A percentile compares a stretch with the other conserved stretches of the same genome.
Evolutionary conservation across 192 early-diverging fungal genomes (phyloP).

Genomic region (Coemansia sp.): DNA sequence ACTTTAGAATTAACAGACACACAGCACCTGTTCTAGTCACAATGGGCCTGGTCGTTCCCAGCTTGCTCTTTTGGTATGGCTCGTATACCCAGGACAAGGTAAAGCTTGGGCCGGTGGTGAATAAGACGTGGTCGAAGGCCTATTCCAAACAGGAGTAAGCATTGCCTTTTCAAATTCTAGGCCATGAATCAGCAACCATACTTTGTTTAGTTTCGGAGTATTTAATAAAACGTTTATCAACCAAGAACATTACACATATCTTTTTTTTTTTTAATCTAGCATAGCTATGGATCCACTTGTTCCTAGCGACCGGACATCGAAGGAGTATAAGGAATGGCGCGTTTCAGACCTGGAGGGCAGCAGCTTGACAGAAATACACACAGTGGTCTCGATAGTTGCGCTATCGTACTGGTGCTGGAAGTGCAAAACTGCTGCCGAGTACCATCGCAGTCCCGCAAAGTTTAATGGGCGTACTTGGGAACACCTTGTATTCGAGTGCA

Average conservation of each 20-base stretch:
- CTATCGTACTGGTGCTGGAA: slow-evolving; percentile 55
- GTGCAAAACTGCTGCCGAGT: slow-evolving; percentile 52
- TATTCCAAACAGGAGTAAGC: slow-evolving; percentile 24
- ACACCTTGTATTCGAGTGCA: slow-evolving; percentile 29
- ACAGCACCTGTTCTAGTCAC: slow-evolving; percentile 39
- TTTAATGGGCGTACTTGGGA: slow-evolving; percentile 28
- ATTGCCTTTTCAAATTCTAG: background rate
- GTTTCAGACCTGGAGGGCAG: slow-evolving; percentile 46
- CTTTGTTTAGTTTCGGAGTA: background rate
- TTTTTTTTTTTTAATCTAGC: background rate
- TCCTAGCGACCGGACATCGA: slow-evolving; percentile 40
- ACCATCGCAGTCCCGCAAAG: slow-evolving; percentile 24
- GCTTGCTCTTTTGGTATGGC: slow-evolving; percentile 20
- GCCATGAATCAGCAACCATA: background rate
- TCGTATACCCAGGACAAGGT: slow-evolving; percentile 29
- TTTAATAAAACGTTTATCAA: background rate
- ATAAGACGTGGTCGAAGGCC: slow-evolving; percentile 47
- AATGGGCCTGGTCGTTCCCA: slow-evolving; percentile 43
- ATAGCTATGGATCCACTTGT: background rate
- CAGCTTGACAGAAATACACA: slow-evolving; percentile 45
- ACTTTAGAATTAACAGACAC: slow-evolving; percentile 52
- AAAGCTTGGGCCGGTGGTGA: slow-evolving; percentile 31
- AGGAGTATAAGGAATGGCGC: slow-evolving; percentile 52
- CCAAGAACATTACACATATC: background rate
- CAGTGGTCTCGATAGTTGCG: slow-evolving; percentile 35